Evolutionary conservation across 352 stramenopile species (phyloP).

Genomic region (Peronospora tabacina): DNA sequence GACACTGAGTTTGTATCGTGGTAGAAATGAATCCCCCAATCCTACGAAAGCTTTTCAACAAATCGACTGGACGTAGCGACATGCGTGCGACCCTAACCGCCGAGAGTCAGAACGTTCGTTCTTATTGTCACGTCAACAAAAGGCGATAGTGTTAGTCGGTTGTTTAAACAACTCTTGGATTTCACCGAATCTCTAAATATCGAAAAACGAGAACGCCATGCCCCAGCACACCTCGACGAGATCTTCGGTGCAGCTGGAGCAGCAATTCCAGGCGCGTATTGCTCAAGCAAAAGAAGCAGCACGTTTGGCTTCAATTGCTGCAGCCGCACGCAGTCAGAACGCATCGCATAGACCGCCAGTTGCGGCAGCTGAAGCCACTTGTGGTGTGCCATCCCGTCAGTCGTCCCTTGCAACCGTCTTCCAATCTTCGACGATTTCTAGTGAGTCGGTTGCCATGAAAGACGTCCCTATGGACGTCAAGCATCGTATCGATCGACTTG

Average conservation of each 20-base stretch:
- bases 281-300: slow-evolving; percentile 46
- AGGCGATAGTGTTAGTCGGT: too few species aligned
- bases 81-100: too few species aligned
- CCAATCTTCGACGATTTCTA: neutral
- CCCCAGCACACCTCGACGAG: neutral
- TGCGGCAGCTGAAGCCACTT: slow-evolving; percentile 3
- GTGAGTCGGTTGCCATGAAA: slow-evolving; percentile 2
- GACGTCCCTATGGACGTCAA: slow-evolving; percentile 31
- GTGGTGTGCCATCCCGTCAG: slow-evolving; percentile 8
- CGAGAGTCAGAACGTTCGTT: too few species aligned
- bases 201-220: too few species aligned
- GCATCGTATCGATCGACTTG: slow-evolving; percentile 47
- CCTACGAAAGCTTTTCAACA: too few species aligned
- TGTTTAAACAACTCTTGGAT: too few species aligned
- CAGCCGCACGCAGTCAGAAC: slow-evolving; percentile 15
- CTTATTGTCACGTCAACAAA: too few species aligned
- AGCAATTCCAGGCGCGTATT: slow-evolving; percentile 49
- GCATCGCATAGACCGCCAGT: slow-evolving; percentile 3
- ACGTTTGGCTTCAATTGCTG: slow-evolving; percentile 43
- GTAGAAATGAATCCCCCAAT: too few species aligned
- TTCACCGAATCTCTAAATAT: too few species aligned
- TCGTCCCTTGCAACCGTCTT: slow-evolving; percentile 4
- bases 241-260: slow-evolving; percentile 28
- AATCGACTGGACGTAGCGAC: neutral
- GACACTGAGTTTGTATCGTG: too few species aligned